Percentiles rank a stretch among this genome's conserved stretches.
Conservation (phyloP, 2,329 filamentous ascomycete genomes). For the Fusarium cicatricum region DNA sequence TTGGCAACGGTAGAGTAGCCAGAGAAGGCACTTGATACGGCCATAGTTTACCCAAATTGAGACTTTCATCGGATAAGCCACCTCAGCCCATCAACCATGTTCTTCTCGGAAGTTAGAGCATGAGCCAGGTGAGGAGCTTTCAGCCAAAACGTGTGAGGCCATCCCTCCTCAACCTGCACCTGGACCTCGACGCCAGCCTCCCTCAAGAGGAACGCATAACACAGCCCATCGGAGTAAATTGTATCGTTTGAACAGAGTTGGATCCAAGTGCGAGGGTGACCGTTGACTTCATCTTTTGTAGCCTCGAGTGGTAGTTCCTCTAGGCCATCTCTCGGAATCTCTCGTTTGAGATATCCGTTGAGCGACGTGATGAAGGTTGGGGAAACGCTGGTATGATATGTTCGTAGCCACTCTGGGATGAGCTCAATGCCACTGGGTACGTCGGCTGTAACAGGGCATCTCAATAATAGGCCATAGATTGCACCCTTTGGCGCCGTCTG, state of each 20-base stretch:
- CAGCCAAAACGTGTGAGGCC: constrained; percentile 63
- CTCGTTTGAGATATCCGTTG: constrained; percentile 45
- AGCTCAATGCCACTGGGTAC: constrained; percentile 48
- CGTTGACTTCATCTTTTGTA: constrained; percentile 39
- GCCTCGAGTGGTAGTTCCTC: constrained; percentile 54
- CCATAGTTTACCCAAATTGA: not conserved
- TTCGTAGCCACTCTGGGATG: constrained; percentile 48
- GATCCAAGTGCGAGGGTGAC: constrained; percentile 55
- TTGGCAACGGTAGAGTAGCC: not conserved
- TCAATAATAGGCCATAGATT: constrained; percentile 54
- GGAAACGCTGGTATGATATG: constrained; percentile 51
- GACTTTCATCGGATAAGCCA: constrained; percentile 47
- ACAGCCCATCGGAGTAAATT: constrained; percentile 60
- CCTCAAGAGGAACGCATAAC: constrained; percentile 55
- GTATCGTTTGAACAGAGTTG: constrained; percentile 61
- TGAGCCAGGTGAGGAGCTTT: constrained; percentile 52
- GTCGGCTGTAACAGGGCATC: constrained; percentile 59
- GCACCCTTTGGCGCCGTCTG: constrained; percentile 41
- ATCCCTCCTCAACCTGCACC: constrained; percentile 54
- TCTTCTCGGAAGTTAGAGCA: constrained; percentile 52
- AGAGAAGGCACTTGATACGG: not conserved
- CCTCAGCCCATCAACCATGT: constrained; percentile 52
- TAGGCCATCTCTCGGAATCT: constrained; percentile 51
- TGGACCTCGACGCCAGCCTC: constrained; percentile 51
- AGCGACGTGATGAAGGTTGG: constrained; percentile 50